phyloP scores from a whole-genome alignment of 2,329 filamentous ascomycete species.

The Tetracladium maxilliforme region DNA sequence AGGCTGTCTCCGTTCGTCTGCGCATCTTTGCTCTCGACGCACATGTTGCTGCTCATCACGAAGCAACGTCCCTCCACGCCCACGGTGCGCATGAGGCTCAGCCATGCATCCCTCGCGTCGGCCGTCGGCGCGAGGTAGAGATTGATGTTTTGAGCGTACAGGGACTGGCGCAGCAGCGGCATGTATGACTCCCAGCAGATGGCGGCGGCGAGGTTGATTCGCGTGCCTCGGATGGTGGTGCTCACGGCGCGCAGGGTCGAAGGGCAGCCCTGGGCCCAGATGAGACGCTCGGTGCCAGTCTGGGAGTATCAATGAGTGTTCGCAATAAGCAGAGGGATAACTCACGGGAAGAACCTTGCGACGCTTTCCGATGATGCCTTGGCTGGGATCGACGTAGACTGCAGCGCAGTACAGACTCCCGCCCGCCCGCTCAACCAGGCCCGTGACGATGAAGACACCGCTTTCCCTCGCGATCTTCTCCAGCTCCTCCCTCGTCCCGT shows the following conservation, averaged over 20 bases:
- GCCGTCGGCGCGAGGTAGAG: conserved; percentile 85
- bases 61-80: conserved; percentile 73
- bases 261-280: conserved; percentile 80
- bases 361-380: conserved; percentile 68
- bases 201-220: conserved; percentile 67
- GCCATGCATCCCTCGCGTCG: conserved; percentile 72
- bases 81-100: conserved; percentile 67
- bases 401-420: conserved; percentile 75
- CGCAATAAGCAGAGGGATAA: background rate
- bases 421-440: conserved; percentile 64
- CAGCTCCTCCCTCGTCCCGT: conserved; percentile 67
- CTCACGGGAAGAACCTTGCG: conserved; percentile 73
- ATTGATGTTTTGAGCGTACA: conserved; percentile 87
- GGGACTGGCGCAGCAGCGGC: conserved; percentile 68
- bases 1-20: too few relatives aligned
- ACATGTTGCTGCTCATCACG: conserved; percentile 78
- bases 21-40: conserved; percentile 34
- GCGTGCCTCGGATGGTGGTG: conserved; percentile 64
- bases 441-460: conserved; percentile 69
- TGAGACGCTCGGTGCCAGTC: conserved; percentile 67
- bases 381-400: conserved; percentile 64
- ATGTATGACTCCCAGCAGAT: conserved; percentile 98
- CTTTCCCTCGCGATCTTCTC: conserved; percentile 64
- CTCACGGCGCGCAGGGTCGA: conserved; percentile 66
- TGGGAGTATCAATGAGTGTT: conserved; percentile 13